Percentiles rank a stretch among this genome's conserved stretches.
These are phyloP conservation scores for Tetradesmus lagerheimii DNA, from an alignment of 139 green algal genomes.

Conservation along the genomic window DNA sequence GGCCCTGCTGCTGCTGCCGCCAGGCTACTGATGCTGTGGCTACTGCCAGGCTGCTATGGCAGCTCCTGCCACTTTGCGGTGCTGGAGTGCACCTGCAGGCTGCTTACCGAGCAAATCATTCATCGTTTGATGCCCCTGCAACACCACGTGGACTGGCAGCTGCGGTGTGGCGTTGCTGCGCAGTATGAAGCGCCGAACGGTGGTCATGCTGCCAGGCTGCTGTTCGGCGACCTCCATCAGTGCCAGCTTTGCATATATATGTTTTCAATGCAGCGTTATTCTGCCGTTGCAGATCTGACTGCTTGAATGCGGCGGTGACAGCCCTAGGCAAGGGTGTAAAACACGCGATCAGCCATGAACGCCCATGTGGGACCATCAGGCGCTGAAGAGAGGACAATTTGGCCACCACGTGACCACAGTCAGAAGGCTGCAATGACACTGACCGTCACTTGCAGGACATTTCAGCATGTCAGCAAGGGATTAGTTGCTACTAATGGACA, in stretches of 20 bases:
- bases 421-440: no score
- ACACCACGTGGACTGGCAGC: not conserved
- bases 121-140: not conserved
- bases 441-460: no score
- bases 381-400: no score
- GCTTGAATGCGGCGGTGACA: not conserved
- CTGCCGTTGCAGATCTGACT: not conserved
- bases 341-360: not conserved
- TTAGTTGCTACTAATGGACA: no score
- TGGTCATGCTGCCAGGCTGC: not conserved
- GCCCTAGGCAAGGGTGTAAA: not conserved
- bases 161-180: not conserved
- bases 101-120: not conserved
- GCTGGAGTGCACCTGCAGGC: not conserved
- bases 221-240: not conserved
- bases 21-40: not conserved
- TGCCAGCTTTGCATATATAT: not conserved
- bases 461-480: no score
- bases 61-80: no score
- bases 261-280: not conserved
- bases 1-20: not conserved
- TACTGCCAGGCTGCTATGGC: not conserved
- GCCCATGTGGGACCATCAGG: no score
- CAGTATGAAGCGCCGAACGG: not conserved
- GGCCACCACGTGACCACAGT: no score